Evolutionary conservation across 78 protist species (phyloP).

Genomic region (Dictyostelium citrinum): DNA sequence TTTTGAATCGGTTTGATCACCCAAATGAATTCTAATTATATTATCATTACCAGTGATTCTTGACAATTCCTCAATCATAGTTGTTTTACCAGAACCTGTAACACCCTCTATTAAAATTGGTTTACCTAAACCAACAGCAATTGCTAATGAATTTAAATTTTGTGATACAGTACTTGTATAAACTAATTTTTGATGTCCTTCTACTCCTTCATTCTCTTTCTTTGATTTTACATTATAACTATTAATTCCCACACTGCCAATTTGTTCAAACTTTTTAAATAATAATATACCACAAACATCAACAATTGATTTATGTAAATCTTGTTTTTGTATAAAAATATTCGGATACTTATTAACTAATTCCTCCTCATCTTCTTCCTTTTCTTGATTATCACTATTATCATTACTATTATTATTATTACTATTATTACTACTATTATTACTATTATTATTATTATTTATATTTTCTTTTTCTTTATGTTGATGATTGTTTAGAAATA

Average conservation of each 20-base stretch:
- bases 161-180: slow-evolving; percentile 75
- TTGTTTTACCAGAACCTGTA: slow-evolving; percentile 95
- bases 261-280: slow-evolving; percentile 19
- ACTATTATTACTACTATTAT: background rate
- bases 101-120: slow-evolving; percentile 92
- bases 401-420: background rate
- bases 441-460: background rate
- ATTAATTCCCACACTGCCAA: background rate
- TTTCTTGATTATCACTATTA: background rate
- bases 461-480: background rate
- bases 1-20: slow-evolving; percentile 94
- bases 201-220: background rate
- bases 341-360: background rate
- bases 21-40: slow-evolving; percentile 91
- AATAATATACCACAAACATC: slow-evolving; percentile 77
- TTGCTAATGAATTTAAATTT: slow-evolving; percentile 84
- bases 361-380: background rate
- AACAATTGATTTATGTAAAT: slow-evolving; percentile 11
- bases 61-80: slow-evolving; percentile 86
- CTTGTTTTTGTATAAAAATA: slow-evolving; percentile 7
- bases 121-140: slow-evolving; percentile 80
- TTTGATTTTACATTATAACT: background rate
- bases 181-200: slow-evolving; percentile 31
- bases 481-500: slow-evolving; percentile 5
- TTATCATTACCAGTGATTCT: slow-evolving; percentile 47